phyloP scores from a whole-genome alignment of 2,329 filamentous ascomycete genomes.

The Grosmannia penicillata region DNA sequence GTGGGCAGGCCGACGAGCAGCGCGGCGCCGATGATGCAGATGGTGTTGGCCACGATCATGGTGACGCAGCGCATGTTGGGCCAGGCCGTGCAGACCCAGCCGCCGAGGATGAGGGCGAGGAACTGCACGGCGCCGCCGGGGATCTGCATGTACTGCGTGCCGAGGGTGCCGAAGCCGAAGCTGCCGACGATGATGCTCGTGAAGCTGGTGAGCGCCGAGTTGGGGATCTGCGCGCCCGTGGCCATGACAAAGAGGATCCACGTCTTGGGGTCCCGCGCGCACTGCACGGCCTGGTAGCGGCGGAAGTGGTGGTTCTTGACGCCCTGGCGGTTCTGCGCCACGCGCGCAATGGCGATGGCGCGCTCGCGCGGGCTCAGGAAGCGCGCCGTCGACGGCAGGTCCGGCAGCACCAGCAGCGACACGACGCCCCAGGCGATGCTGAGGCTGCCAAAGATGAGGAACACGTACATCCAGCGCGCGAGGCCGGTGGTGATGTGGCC shows the following conservation, averaged over 20 bases:
- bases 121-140: conserved; percentile 44
- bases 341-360: conserved; percentile 36
- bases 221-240: conserved; percentile 11
- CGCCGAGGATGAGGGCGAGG: conserved; percentile 32
- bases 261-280: conserved; percentile 35
- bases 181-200: conserved; percentile 18
- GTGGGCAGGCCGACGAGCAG: conserved; percentile 31
- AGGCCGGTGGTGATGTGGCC: conserved; percentile 52
- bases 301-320: conserved; percentile 14
- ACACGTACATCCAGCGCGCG: conserved; percentile 16
- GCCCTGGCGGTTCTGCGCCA: conserved; percentile 16
- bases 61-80: conserved; percentile 36
- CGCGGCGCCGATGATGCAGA: conserved; percentile 37
- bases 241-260: conserved; percentile 38
- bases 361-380: conserved; percentile 45
- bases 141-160: conserved; percentile 30
- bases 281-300: conserved; percentile 12
- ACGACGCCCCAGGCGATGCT: conserved; percentile 22
- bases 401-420: conserved; percentile 19
- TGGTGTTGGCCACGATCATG: conserved; percentile 39
- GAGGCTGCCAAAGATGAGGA: conserved; percentile 9
- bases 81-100: conserved; percentile 34
- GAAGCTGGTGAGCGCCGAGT: conserved; percentile 24
- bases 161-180: conserved; percentile 16
- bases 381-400: conserved; percentile 45